Evolutionary conservation across 352 stramenopile species (phyloP), one percentile per base, ranked within the genome.

Genomic region (Pythium brachiatum): DNA sequence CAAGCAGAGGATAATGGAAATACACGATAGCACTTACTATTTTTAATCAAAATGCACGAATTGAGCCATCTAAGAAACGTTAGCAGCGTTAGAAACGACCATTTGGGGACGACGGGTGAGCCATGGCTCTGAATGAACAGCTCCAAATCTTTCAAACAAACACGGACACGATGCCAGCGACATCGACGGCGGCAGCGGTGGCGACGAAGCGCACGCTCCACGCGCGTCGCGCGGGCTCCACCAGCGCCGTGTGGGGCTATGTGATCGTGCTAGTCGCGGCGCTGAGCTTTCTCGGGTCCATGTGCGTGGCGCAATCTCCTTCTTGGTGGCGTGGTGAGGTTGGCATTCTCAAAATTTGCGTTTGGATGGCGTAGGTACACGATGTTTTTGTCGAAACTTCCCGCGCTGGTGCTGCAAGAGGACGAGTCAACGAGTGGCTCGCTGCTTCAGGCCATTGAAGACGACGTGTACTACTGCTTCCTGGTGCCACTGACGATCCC

Each of bases 391-490:
- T 86, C 81, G 70, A 86, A 86, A 62, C 60, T 89, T 16, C 56
- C 68, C 25, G 52, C 54, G 20, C 61, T 69, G 43, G 48, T 55
- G 7, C n/a, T 59, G n/a, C 20, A 15, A 39, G 13, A 15, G 38
- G 20, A 15, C 23, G 55, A 57, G 53, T 25, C 50, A 13, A 60
- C 44, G 6, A 21, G 21, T 26, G 70, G 68, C 31, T 27, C 23
- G 21, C 34, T 88, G 0, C 57, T 93, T 54, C 21, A 68, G 11
- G 66, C 74, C 26, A 59, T 93, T 18, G 79, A 88, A 59, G 57
- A 64, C 23, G 84, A 93, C 66, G 72, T 88, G 38, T 90, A 90
- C 73, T 93, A 92, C 68, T 90, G 82, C 59, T 94, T 86, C 60
- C 57, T 94, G 36, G 46, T 92, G 26, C 82, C 84, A 43, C 76